Percentiles rank a stretch among this genome's conserved stretches.
Conservation (phyloP, 2,329 filamentous ascomycete species). For the Sclerotinia sclerotiorum region DNA sequence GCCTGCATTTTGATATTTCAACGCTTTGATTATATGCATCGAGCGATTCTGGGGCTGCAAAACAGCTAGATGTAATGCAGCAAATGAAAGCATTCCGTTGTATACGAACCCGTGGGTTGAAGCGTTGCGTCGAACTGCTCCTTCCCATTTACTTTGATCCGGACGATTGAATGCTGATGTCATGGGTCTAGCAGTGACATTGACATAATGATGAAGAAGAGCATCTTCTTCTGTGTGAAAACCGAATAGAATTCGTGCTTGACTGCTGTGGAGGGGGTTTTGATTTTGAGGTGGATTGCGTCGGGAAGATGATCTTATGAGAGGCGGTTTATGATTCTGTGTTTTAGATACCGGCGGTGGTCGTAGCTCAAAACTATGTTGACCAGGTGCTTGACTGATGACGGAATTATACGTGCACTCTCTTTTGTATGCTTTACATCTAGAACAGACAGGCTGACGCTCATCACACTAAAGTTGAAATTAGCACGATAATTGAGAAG, state of each 20-base stretch:
- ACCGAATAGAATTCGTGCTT: constrained; percentile 6
- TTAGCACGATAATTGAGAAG: not conserved
- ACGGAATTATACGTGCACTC: constrained; percentile 18
- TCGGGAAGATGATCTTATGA: constrained; percentile 12
- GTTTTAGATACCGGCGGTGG: not conserved
- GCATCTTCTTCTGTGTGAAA: not conserved
- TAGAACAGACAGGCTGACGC: constrained; percentile 15
- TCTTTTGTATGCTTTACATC: constrained; percentile 19
- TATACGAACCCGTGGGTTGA: constrained; percentile 16
- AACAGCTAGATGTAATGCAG: constrained; percentile 13
- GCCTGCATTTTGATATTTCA: constrained; percentile 12
- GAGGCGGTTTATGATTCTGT: not conserved
- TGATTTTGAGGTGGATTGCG: not conserved
- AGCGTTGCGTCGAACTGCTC: constrained; percentile 4
- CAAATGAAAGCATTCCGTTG: constrained; percentile 20
- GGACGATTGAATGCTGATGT: constrained; percentile 16
- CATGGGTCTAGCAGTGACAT: constrained; percentile 8
- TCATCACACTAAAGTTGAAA: constrained; percentile 16
- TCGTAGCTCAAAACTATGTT: constrained; percentile 16
- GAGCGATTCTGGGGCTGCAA: constrained; percentile 1
- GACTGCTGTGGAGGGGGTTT: not conserved
- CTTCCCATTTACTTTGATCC: constrained; percentile 13
- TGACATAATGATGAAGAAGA: constrained; percentile 18
- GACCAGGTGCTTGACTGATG: constrained; percentile 13
- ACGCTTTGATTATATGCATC: constrained; percentile 4